Base-by-base conservation (phyloP, 768 basidiomycete species). In the Terana coerulea region DNA sequence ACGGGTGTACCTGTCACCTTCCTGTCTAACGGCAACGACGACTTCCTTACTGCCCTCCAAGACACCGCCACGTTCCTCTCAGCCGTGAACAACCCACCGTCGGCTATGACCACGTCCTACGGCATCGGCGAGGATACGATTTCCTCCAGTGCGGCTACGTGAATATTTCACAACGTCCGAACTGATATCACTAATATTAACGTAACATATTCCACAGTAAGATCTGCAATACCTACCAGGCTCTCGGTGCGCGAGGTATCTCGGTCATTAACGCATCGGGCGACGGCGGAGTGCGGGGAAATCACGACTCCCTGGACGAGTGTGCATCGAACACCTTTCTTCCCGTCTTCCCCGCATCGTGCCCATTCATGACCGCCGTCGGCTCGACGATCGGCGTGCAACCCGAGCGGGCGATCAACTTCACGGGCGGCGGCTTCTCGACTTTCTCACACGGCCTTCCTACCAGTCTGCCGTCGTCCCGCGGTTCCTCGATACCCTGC, bases 231-330 rank as follows among this genome's bases (percentile, higher is more conserved):
- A 62, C 59, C 2, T 62, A 61, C 46, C 54, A 44, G 31, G 58
- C 61, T 44, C 59, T 64, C 29, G 61, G 65, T 35, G 66, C 67
- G 14, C 64, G 64, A 33, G 67, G 67, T 29, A 57, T 59, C 6
- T 62, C 66, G 29, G 56, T 68, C 47, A 48, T 68, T 21, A 65
- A 66, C 51, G 61, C 63, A 1, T 67, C 67, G 14, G 67, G 67
- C 17, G 65, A 66, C 49, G 60, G 59, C 33, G 66, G 66, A 34
- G 65, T 66, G 35, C 53, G 59, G 11, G 63, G 63, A 29, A 41
- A 55, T n/a, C 56, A 57, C 26, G 41, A 56, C n/a, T 52, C 36
- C n/a, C n/a, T n/a, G n/a, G 71, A 74, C 17, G 52, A 46, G 25
- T 33, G 30, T 9, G 44, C 33, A 21, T 67, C 64, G 57, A 30